phyloP scores from a whole-genome alignment of 2,329 filamentous ascomycete genomes.

The Penicillium sp. region DNA sequence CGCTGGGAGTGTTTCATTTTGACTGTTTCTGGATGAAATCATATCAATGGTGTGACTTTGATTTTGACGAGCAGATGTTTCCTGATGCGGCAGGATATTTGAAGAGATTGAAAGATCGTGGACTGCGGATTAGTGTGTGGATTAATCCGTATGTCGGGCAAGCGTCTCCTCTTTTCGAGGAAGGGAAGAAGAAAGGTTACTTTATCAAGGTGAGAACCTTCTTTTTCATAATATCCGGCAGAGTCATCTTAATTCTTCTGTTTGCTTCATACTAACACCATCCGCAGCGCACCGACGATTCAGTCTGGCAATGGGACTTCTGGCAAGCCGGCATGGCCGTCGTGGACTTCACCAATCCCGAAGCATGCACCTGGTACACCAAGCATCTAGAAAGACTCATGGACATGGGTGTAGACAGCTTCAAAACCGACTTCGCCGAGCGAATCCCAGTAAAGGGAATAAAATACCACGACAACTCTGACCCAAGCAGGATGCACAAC shows the following conservation, averaged over 20 bases:
- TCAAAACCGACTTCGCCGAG: slow-evolving; percentile 80
- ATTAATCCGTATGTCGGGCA: slow-evolving; percentile 77
- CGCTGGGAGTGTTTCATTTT: slow-evolving; percentile 74
- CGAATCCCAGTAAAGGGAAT: slow-evolving; percentile 69
- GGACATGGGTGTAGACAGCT: slow-evolving; percentile 69
- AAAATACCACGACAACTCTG: slow-evolving; percentile 64
- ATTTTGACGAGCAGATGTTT: slow-evolving; percentile 70
- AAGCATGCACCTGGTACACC: slow-evolving; percentile 68
- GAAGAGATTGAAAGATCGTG: slow-evolving; percentile 64
- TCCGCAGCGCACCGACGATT: slow-evolving; percentile 62
- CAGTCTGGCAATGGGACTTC: slow-evolving; percentile 75
- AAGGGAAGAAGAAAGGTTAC: slow-evolving; percentile 67
- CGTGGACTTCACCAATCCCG: slow-evolving; percentile 75
- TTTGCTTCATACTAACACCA: neutral
- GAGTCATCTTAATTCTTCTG: neutral
- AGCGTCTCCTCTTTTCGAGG: slow-evolving; percentile 67
- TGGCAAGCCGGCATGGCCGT: slow-evolving; percentile 80
- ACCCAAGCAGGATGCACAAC: slow-evolving; percentile 74
- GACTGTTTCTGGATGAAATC: slow-evolving; percentile 79
- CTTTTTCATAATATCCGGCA: no score
- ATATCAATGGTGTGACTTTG: slow-evolving; percentile 76
- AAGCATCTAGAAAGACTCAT: slow-evolving; percentile 66
- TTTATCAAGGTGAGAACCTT: slow-evolving; percentile 58
- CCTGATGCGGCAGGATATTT: slow-evolving; percentile 70
- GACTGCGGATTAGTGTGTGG: slow-evolving; percentile 74